Base-by-base conservation (phyloP, 805 yeast genomes). In the Maudiozyma pseudohumilis region DNA sequence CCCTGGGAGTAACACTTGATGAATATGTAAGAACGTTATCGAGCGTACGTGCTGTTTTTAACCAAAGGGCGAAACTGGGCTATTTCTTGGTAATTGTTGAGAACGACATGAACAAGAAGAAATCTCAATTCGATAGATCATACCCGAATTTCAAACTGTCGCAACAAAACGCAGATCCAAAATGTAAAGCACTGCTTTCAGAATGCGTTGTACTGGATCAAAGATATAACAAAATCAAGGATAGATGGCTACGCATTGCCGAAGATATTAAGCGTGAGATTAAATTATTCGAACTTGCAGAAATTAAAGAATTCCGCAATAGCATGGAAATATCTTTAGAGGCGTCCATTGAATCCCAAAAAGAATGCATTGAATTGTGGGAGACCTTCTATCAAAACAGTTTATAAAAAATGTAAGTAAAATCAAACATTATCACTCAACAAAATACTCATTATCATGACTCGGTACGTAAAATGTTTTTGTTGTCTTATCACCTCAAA, bases 311-410 rank as follows among this genome's bases (percentile, higher is more conserved):
- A 50, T 86, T 89, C 60, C 74, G 95, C 54, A 83, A 83, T 51
- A 74, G 87, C 44, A 83, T 89, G 36, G 98, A 92, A 60, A 80
- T 89, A 10, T 88, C 78, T 51, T 72, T 94, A 55, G 97, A 92
- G 59, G 76, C 92, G 36, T 74, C 92, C 18, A 82, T 88, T 38
- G 98, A 92, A 60, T 71, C 87, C 23, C 98, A 92, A 60, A 92
- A 92, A 62, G 96, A 87, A 56, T 77, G 81, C 23, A 83, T 83
- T 41, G 94, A 83, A 53, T 58, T 80, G n/a, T 83, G 89, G 85
- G 92, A 83, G 56, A 77, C 87, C 0, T 92, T 89, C 54, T 87
- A 86, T 53, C 84, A 80, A 35, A 65, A 59, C n/a, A 53, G 59
- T 27, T 45, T 64, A 32, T 47, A 53, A 22, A 7, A 9, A 22